Evolutionary conservation across 192 early-diverging fungal species (phyloP).

Genomic region (Backusella morwellensis): DNA sequence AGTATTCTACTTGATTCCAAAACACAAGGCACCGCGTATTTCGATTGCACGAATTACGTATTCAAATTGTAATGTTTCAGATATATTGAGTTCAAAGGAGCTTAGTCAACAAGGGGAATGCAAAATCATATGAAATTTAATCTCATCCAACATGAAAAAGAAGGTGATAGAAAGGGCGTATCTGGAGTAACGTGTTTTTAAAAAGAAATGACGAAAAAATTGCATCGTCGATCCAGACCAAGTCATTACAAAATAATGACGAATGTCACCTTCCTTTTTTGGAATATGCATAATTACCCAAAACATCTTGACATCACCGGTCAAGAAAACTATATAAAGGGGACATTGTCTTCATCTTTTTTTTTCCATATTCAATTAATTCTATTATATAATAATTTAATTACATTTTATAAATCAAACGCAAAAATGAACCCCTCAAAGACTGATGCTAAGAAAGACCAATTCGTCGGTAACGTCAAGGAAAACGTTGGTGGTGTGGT

Average conservation of each 20-base stretch:
- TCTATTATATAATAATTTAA: background rate
- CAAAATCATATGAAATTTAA: background rate
- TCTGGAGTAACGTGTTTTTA: background rate
- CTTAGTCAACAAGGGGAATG: background rate
- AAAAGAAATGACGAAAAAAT: background rate
- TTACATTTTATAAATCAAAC: background rate
- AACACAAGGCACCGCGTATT: too few species aligned
- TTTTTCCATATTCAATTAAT: background rate
- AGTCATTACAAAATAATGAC: background rate
- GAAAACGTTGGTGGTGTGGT: conserved; percentile 37
- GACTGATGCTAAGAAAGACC: conserved; percentile 24
- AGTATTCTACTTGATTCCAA: too few species aligned
- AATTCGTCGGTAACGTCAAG: conserved; percentile 36
- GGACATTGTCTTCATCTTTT: background rate
- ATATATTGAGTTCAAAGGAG: background rate
- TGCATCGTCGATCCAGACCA: background rate
- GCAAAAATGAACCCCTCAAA: conserved; percentile 21
- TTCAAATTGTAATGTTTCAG: background rate
- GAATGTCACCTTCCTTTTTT: background rate
- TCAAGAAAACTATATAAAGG: background rate
- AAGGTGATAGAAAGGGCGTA: background rate
- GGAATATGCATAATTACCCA: background rate
- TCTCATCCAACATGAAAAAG: background rate
- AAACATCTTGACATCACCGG: background rate
- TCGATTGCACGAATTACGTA: background rate